These are phyloP conservation scores for Salvia sclarea DNA, from an alignment of 305 asterid species.

Conservation along the genomic window DNA sequence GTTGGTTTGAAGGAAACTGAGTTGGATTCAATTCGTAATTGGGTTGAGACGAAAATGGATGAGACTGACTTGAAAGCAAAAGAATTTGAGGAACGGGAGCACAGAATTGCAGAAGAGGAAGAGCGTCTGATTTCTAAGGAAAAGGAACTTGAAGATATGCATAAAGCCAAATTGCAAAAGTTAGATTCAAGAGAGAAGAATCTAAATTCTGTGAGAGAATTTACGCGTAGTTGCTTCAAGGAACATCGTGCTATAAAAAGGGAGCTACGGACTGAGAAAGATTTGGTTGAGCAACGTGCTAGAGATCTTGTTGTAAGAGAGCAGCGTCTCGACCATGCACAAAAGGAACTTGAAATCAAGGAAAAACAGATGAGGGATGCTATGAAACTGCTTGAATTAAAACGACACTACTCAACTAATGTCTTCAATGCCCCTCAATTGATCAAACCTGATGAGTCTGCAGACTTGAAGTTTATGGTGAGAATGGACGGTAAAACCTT, in stretches of 20 bases:
- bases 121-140: conserved; percentile 18
- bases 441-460: conserved; percentile 33
- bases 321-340: conserved; percentile 23
- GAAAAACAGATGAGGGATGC: conserved; percentile 26
- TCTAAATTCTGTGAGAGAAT: conserved; percentile 37
- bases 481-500: conserved; percentile 50
- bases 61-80: conserved; percentile 31
- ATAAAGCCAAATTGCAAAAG: conserved; percentile 25
- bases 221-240: conserved; percentile 32
- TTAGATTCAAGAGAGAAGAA: conserved; percentile 43
- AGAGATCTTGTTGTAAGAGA: conserved; percentile 38
- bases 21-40: conserved; percentile 23
- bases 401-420: conserved; percentile 23
- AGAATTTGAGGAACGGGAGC: conserved; percentile 26
- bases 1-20: conserved; percentile 20
- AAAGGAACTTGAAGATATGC: conserved; percentile 33
- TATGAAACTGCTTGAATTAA: conserved; percentile 28
- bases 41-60: conserved; percentile 42
- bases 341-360: conserved; percentile 25
- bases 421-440: conserved; percentile 15
- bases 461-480: conserved; percentile 34
- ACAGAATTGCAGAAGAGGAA: conserved; percentile 29
- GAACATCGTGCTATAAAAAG: conserved; percentile 38
- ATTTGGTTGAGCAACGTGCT: conserved; percentile 38
- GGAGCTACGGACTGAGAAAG: conserved; percentile 30